phyloP scores from a whole-genome alignment of 495 filamentous ascomycete species.

The Annulohypoxylon maeteangense region DNA sequence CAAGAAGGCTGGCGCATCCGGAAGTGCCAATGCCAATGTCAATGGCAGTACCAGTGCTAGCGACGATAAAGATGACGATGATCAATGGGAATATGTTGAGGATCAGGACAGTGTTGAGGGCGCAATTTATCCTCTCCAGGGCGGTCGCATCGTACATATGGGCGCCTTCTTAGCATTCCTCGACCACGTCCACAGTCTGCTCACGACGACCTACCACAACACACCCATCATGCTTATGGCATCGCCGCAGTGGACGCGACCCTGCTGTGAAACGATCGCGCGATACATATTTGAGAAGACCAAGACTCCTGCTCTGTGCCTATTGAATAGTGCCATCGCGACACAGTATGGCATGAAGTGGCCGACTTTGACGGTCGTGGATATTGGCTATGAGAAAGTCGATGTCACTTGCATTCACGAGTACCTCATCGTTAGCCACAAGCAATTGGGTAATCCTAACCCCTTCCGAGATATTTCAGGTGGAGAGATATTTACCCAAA shows the following conservation, averaged over 20 bases:
- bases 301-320: constrained; percentile 86
- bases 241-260: constrained; percentile 85
- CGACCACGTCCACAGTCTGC: constrained; percentile 82
- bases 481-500: constrained; percentile 88
- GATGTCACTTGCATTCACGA: constrained; percentile 91
- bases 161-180: constrained; percentile 91
- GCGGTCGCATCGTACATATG: constrained; percentile 88
- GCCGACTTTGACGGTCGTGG: constrained; percentile 80
- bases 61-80: constrained; percentile 46
- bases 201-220: constrained; percentile 88
- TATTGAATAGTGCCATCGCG: constrained; percentile 87
- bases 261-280: constrained; percentile 82
- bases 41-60: neutral
- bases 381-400: constrained; percentile 89
- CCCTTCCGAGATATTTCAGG: constrained; percentile 74
- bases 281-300: constrained; percentile 98
- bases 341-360: constrained; percentile 85
- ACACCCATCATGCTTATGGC: constrained; percentile 90
- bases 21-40: constrained; percentile 13
- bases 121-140: constrained; percentile 84
- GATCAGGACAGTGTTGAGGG: constrained; percentile 87
- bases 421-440: constrained; percentile 66
- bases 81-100: constrained; percentile 76
- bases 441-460: constrained; percentile 53
- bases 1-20: constrained; percentile 63